phyloP scores from a whole-genome alignment of 495 filamentous ascomycete species.

The Neurospora sp. region DNA sequence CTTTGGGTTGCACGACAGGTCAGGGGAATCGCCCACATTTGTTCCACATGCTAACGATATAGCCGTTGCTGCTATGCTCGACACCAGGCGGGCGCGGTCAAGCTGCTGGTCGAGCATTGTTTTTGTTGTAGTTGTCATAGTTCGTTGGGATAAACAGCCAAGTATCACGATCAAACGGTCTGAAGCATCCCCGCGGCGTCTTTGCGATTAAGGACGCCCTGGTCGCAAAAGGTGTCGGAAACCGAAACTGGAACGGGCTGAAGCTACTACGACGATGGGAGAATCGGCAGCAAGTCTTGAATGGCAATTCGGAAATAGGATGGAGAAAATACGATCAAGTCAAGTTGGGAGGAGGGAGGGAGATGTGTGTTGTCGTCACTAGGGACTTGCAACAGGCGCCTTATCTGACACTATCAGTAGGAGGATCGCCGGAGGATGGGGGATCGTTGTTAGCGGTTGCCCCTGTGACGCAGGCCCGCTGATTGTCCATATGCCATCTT shows the following conservation, averaged over 20 bases:
- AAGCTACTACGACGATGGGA: neutral
- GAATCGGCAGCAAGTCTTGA: neutral
- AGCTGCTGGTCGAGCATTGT: slow-evolving; percentile 28
- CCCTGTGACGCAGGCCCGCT: slow-evolving; percentile 11
- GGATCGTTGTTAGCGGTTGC: neutral
- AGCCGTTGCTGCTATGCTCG: slow-evolving; percentile 73
- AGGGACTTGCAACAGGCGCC: neutral
- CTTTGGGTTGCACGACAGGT: neutral
- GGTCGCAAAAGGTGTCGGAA: neutral
- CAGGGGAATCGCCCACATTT: slow-evolving; percentile 47
- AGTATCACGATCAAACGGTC: neutral
- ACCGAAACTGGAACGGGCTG: neutral
- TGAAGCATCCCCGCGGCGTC: neutral
- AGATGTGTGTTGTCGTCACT: neutral
- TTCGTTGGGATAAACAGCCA: neutral
- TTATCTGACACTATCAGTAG: neutral
- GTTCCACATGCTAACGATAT: slow-evolving; percentile 88
- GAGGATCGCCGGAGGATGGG: neutral
- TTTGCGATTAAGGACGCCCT: neutral
- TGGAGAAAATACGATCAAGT: neutral
- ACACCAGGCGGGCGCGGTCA: slow-evolving; percentile 53
- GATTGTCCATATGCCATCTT: slow-evolving; percentile 2
- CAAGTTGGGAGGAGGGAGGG: neutral
- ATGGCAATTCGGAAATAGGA: neutral
- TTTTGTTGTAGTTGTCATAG: neutral